Evolutionary conservation across 2,329 filamentous ascomycete species (phyloP).

Genomic region (Alternaria sp.): DNA sequence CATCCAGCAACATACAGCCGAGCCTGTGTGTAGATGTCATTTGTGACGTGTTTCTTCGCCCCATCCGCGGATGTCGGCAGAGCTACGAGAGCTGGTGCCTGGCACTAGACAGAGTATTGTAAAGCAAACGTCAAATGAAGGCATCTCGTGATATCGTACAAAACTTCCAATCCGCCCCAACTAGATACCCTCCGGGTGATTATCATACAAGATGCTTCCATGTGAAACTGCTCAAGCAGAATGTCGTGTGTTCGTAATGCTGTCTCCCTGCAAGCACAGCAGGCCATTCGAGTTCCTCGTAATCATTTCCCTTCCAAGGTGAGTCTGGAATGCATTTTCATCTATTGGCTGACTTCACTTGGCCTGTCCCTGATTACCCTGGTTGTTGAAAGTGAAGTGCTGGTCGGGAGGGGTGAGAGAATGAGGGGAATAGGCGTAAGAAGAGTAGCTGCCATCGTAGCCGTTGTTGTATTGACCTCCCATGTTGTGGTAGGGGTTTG

Average conservation of each 20-base stretch:
- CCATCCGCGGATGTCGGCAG: background rate
- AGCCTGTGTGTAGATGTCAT: background rate
- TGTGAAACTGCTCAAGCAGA: background rate
- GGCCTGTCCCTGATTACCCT: conserved; percentile 23
- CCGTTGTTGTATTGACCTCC: conserved; percentile 25
- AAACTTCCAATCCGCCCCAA: background rate
- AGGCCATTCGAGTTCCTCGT: background rate
- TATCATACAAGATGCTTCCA: background rate
- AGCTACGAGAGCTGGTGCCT: background rate
- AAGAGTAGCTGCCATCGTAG: conserved; percentile 29
- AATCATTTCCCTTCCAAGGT: background rate
- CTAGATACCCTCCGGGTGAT: background rate
- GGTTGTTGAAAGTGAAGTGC: conserved; percentile 26
- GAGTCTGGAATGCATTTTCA: background rate
- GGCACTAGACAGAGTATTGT: background rate
- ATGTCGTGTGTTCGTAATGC: background rate
- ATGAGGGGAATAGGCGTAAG: conserved; percentile 21
- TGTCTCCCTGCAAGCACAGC: background rate
- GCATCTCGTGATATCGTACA: conserved; percentile 3
- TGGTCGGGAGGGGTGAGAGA: conserved; percentile 26
- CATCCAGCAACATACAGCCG: background rate
- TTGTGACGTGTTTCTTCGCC: background rate
- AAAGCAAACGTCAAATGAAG: conserved; percentile 1
- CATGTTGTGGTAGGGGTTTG: conserved; percentile 32
- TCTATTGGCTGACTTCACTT: conserved; percentile 13